Conservation (phyloP, 2,329 filamentous ascomycete genomes). For the Penicillium sp. region DNA sequence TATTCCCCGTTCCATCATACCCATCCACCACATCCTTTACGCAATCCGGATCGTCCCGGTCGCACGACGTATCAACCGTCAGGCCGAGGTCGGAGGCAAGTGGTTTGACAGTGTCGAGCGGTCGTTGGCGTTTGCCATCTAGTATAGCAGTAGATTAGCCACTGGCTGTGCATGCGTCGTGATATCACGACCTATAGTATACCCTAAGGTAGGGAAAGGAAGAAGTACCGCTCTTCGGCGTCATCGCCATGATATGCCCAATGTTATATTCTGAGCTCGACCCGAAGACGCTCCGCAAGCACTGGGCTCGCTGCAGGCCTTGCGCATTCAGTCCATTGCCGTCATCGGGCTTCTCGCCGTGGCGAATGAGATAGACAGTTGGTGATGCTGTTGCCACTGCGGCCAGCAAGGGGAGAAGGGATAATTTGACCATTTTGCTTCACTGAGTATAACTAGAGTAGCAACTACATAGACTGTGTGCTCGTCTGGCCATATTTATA, state of each 20-base stretch:
- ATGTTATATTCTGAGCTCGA: slow-evolving; percentile 58
- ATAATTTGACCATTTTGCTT: slow-evolving; percentile 8
- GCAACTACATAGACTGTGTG: too few relatives aligned
- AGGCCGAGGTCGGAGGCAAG: slow-evolving; percentile 61
- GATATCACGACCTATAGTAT: too few relatives aligned
- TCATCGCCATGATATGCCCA: slow-evolving; percentile 62
- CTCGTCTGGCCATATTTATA: too few relatives aligned
- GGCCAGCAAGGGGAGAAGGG: slow-evolving; percentile 11
- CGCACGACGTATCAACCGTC: slow-evolving; percentile 59
- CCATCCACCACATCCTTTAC: slow-evolving; percentile 55
- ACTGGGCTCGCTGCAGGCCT: slow-evolving; percentile 63
- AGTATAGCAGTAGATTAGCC: not conserved
- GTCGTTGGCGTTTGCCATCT: slow-evolving; percentile 58
- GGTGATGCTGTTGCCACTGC: slow-evolving; percentile 36
- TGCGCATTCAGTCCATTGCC: slow-evolving; percentile 55
- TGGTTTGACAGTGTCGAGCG: slow-evolving; percentile 62
- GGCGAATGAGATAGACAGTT: slow-evolving; percentile 66
- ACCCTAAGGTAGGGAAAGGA: too few relatives aligned
- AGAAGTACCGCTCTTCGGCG: slow-evolving; percentile 52
- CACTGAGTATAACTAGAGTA: too few relatives aligned
- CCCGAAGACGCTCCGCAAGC: slow-evolving; percentile 62
- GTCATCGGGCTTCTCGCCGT: slow-evolving; percentile 64
- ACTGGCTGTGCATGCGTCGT: too few relatives aligned
- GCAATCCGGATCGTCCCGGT: slow-evolving; percentile 60
- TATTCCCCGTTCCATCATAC: slow-evolving; percentile 58